Base-by-base conservation (phyloP, 495 filamentous ascomycete species). In the Aspergillus conjunctus region DNA sequence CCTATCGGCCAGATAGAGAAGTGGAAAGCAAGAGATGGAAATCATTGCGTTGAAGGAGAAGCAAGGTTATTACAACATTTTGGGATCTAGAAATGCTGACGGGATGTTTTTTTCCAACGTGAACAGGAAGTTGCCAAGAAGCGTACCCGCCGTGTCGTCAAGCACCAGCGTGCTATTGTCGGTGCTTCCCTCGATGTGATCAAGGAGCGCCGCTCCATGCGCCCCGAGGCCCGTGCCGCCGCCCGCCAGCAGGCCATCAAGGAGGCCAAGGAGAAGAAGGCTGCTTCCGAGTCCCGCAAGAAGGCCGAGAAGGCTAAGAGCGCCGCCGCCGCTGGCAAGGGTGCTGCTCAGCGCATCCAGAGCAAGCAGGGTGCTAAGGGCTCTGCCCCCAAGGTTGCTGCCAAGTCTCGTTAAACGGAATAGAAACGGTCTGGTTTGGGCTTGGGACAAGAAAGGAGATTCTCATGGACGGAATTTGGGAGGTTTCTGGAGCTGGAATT, bases 221-320 rank as follows among this genome's bases (percentile, higher is more conserved):
- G 95, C 68, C 94, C 94, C 64, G 94, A 98, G 82, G 94, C 91
- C 76, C 93, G 94, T 73, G 83, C 85, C 69, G 94, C 95, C 71
- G 93, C 92, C 71, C 94, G 94, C 78, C 81, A 85, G 63, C 83
- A 88, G 70, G 95, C 95, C 77, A 94, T 97, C 83, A 91, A 90
- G 81, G 91, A 92, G 71, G 87, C 86, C 78, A 99, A 99, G 88
- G 93, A 94, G 78, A 97, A 97, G 91, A 94, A 93, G 83, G 80
- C 86, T 62, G 91, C 85, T 59, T 83, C 87, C 52, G 86, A 89
- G 79, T 88, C 84, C 77, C 87, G 87, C 78, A 99, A 99, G 91
- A 98, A 97, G 91, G 87, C 89, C 45, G 95, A 98, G 81, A 99
- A 99, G 91, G 94, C 94, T 66, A 99, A 98, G 91, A 83, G 64